phyloP scores from a whole-genome alignment of 352 stramenopile genomes.

The Pythium phragmitis region DNA sequence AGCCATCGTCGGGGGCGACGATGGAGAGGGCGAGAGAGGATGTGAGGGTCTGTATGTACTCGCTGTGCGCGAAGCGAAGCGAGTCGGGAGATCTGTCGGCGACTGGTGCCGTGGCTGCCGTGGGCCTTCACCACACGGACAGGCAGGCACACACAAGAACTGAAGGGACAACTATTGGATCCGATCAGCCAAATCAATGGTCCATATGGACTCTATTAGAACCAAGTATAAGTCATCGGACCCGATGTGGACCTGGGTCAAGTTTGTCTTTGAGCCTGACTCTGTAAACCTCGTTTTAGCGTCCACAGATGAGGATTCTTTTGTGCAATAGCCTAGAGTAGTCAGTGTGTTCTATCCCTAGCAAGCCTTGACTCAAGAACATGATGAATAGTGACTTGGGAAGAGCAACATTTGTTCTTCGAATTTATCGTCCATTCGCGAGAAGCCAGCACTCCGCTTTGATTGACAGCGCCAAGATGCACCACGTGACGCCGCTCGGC shows the following conservation, averaged over 20 bases:
- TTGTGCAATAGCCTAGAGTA: too few relatives aligned
- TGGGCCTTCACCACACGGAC: background rate
- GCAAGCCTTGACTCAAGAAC: background rate
- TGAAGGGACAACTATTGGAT: background rate
- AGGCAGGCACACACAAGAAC: background rate
- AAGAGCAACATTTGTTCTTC: background rate
- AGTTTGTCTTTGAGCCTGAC: too few relatives aligned
- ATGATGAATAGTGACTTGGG: background rate
- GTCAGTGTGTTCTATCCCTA: too few relatives aligned
- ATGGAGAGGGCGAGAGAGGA: background rate
- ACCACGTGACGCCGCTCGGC: background rate
- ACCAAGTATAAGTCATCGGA: background rate
- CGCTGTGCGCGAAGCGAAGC: background rate
- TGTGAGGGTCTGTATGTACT: background rate
- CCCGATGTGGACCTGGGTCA: too few relatives aligned
- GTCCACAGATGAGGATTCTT: background rate
- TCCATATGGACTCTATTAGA: background rate
- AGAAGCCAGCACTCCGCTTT: too few relatives aligned
- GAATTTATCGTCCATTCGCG: background rate
- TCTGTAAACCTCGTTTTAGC: too few relatives aligned
- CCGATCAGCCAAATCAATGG: background rate
- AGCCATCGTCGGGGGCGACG: background rate
- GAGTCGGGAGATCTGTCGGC: background rate
- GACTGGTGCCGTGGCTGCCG: background rate
- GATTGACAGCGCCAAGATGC: too few relatives aligned